Evolutionary conservation across 1,139 yeast species (phyloP), one percentile per base, ranked within the genome.

Genomic region (Pichia sp.): DNA sequence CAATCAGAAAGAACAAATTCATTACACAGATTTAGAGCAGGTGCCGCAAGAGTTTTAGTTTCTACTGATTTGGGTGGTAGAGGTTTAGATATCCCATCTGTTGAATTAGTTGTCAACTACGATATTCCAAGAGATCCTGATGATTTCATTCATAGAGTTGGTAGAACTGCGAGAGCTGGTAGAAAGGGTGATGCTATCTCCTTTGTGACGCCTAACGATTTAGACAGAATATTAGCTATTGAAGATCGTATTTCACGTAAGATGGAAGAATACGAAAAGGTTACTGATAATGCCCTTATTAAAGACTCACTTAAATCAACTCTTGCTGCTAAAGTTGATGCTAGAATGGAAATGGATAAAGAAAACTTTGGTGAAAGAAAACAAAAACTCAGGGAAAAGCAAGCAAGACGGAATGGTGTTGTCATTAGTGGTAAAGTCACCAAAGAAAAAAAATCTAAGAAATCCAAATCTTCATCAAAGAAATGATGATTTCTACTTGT

Each of bases 111-210:
- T 34, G 70, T 94, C 31, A 93, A 94, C 63, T 93, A 79, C 61
- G 99, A 94, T 63, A 79, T 93, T 33, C 99, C 99, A 5, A 90
- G 95, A 4, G 97, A 93, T 65, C 91, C 99, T 0, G 98, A 93
- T 65, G 97, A 91, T 65, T 94, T 86, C 61, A 88, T 93, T 49
- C 99, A 93, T 69, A 76, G 99, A 65, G 96, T 91, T n/a, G 99
- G 99, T 76, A 89, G 99, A 81, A 93, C 99, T 18, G 99, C 99
- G n/a, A 86, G 99, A 76, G 99, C 99, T 4, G 98, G 98, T 6
- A 76, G 95, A 59, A 71, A 72, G 46, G 93, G 93, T 63, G 83
- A 76, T 54, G 72, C 84, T 18, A 66, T 85, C 4, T 80, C 94
- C 14, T 75, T 93, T 51, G 85, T 93, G 6, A 80, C 96, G 1